Evolutionary conservation across 176 grass and related monocot species (phyloP), one percentile per base, ranked within the genome.

Genomic region (Otatea glauca): DNA sequence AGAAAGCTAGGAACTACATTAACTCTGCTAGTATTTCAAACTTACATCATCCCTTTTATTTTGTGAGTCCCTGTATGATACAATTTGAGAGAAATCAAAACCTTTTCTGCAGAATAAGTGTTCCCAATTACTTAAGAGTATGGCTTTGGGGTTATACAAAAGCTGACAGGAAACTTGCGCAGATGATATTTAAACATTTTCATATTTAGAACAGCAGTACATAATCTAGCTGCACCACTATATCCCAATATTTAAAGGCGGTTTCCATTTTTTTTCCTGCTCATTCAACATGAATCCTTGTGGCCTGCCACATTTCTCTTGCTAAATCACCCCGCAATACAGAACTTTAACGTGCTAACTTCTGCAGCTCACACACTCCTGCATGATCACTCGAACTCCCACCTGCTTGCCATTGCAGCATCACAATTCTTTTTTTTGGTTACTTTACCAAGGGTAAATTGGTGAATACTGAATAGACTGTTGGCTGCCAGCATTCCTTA

Each of bases 301-400:
- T 58, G 34, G 34, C 73, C 72, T 76, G 35, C 73, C 73, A 76
- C 51, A 58, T 8, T 53, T 11, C 51, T 58, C 20, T 76, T 41
- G 72, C 73, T 58, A 58, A 56, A 58, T 58, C 32, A 76, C 20
- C 54, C 3, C 73, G 12, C 34, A 56, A 75, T 13, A 39, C 14
- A 41, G 20, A 53, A 7, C 9, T 2, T 45, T 48, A 71, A 47
- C 21, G 48, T 48, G n/a, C 5, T 27, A 71, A 23, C 2, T 71
- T 71, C 3, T 24, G 12, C 41, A 59, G 35, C 74, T 58, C 11
- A 7, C 41, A 56, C 17, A 23, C 34, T 16, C 74, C 18, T 58
- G 51, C 11, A n/a, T 75, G 50, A 75, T 55, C 21, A 2, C 50
- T 9, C 12, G 21, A 53, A 39, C 34, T 21, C 51, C 35, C 35